Evolutionary conservation across 1,284 basidiomycete species (phyloP).

Genomic region (Pyrrhoderma noxium): DNA sequence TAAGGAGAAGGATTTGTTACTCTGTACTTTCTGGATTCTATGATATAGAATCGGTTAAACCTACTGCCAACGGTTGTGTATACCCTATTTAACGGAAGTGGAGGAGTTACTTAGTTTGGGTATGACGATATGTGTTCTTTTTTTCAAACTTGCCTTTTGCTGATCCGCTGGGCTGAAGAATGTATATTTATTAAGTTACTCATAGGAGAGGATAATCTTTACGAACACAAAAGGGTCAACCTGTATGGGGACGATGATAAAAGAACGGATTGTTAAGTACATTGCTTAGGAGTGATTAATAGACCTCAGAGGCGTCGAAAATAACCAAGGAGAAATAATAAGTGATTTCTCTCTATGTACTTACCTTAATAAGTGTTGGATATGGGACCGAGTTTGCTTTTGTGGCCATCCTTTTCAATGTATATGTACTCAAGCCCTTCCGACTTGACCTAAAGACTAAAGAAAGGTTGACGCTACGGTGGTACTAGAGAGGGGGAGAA

Average conservation of each 20-base stretch:
- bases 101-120: too few relatives aligned
- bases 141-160: slow-evolving; percentile 41
- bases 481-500: background rate
- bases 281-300: background rate
- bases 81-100: slow-evolving; percentile 45
- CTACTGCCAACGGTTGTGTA: slow-evolving; percentile 72
- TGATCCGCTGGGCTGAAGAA: slow-evolving; percentile 49
- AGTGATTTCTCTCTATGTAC: slow-evolving; percentile 15
- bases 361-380: slow-evolving; percentile 40
- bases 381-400: slow-evolving; percentile 49
- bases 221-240: slow-evolving; percentile 47
- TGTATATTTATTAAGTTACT: background rate
- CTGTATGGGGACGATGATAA: slow-evolving; percentile 25
- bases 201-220: background rate
- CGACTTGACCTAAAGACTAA: background rate
- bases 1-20: too few relatives aligned
- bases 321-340: background rate
- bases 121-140: too few relatives aligned
- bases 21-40: too few relatives aligned
- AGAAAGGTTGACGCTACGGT: background rate
- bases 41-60: too few relatives aligned
- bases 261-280: too few relatives aligned
- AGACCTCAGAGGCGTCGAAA: background rate
- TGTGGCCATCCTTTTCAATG: slow-evolving; percentile 40
- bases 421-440: background rate